Percentiles rank a stretch among this genome's conserved stretches.
phyloP scores from a whole-genome alignment of 148 eudicot species.

The Silene latifolia region DNA sequence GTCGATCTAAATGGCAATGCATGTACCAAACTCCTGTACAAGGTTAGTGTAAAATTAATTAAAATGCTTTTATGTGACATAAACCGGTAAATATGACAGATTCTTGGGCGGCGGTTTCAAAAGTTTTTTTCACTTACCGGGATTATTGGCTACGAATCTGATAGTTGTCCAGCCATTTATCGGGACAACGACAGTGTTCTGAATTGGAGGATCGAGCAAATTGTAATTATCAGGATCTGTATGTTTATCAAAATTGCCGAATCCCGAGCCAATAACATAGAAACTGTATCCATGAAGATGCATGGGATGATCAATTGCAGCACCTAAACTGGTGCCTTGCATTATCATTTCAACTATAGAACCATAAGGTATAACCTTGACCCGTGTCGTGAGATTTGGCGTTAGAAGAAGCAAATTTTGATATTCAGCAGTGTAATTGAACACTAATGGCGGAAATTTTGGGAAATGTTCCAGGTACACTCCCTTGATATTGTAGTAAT shows the following conservation, averaged over 20 bases:
- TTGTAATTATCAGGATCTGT: constrained; percentile 27
- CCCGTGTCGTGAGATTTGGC: constrained; percentile 22
- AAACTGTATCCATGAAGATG: constrained; percentile 38
- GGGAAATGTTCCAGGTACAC: constrained; percentile 25
- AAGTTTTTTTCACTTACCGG: constrained; percentile 20
- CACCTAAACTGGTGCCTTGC: constrained; percentile 29
- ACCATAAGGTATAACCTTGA: constrained; percentile 27
- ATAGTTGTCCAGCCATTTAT: constrained; percentile 35
- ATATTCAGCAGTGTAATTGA: constrained; percentile 31
- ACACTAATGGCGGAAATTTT: constrained; percentile 20
- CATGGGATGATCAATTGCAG: constrained; percentile 36
- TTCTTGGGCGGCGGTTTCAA: too few species aligned
- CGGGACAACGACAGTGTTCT: constrained; percentile 32
- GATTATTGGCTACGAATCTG: constrained; percentile 36
- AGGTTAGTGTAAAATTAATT: background rate
- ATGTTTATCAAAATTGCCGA: constrained; percentile 31
- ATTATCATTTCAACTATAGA: constrained; percentile 26
- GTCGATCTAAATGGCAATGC: constrained; percentile 40
- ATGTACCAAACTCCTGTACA: constrained; percentile 40
- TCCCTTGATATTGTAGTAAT: constrained; percentile 33
- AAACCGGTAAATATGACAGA: background rate
- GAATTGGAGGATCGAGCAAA: constrained; percentile 31
- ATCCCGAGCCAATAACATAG: constrained; percentile 30
- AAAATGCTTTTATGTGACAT: background rate
- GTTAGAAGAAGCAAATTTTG: constrained; percentile 16